Percentiles rank a stretch among this genome's conserved stretches.
These are phyloP conservation scores for Oryza nivara DNA, from an alignment of 176 grass and related monocot species.

Conservation along the genomic window DNA sequence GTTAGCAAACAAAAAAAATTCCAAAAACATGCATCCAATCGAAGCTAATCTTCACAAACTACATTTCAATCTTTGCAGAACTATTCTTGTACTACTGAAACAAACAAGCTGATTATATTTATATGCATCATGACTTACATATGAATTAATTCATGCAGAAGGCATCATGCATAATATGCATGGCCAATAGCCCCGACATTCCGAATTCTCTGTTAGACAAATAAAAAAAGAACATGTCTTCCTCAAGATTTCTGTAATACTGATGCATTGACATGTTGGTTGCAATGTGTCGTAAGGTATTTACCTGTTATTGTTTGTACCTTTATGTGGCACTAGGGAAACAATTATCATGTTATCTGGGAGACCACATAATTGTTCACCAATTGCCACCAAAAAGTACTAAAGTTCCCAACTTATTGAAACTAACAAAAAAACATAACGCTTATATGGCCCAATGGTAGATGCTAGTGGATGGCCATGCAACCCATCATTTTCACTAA, in stretches of 20 bases:
- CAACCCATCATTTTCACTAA: slow-evolving; percentile 20
- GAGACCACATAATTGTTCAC: slow-evolving; percentile 25
- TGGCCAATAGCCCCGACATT: not conserved
- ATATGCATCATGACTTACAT: not conserved
- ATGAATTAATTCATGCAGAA: not conserved
- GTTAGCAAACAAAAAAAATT: slow-evolving; percentile 17
- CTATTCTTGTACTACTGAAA: not conserved
- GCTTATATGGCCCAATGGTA: not conserved
- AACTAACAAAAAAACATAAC: slow-evolving; percentile 1
- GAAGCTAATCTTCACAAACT: slow-evolving; percentile 4
- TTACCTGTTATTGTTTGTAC: not conserved
- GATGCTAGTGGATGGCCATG: slow-evolving; percentile 24
- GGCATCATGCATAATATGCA: not conserved
- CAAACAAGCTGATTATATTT: not conserved
- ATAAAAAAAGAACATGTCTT: not conserved
- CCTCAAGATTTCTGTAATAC: not conserved
- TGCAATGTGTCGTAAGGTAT: not conserved
- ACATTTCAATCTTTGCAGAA: not conserved
- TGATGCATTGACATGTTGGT: not conserved
- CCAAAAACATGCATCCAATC: not conserved
- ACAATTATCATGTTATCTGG: slow-evolving; percentile 26
- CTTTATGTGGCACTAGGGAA: slow-evolving; percentile 29
- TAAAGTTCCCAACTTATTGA: slow-evolving; percentile 19
- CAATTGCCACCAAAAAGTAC: slow-evolving; percentile 25
- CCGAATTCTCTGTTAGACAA: not conserved